Conservation (phyloP, 2,329 filamentous ascomycete species). For the Nannizzia gypsea region DNA sequence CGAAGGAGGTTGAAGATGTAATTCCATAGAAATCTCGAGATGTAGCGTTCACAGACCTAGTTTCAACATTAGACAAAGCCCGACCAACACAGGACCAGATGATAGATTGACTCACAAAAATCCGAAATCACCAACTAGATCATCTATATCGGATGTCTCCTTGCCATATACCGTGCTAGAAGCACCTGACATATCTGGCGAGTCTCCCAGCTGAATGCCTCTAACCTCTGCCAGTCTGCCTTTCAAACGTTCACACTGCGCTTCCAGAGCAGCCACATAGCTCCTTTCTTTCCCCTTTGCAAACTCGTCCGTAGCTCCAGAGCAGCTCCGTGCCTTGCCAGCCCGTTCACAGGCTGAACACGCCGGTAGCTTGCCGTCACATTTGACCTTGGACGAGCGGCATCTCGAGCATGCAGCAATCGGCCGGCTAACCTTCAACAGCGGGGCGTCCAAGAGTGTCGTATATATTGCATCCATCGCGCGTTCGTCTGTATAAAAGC, state of each 20-base stretch:
- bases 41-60: conserved; percentile 82
- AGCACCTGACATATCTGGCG: not conserved
- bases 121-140: conserved; percentile 86
- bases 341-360: conserved; percentile 93
- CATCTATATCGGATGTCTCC: conserved; percentile 80
- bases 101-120: conserved; percentile 52
- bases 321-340: conserved; percentile 75
- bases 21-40: conserved; percentile 88
- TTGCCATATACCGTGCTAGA: conserved; percentile 29
- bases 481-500: not conserved
- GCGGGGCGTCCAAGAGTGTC: conserved; percentile 28
- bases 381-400: conserved; percentile 91
- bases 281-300: conserved; percentile 90
- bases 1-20: conserved; percentile 81
- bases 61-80: conserved; percentile 9
- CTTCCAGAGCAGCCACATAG: conserved; percentile 91
- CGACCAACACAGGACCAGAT: not conserved
- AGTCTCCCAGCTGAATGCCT: not conserved
- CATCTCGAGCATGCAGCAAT: conserved; percentile 72
- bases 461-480: not conserved
- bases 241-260: conserved; percentile 78
- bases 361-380: conserved; percentile 87
- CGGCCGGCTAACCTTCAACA: conserved; percentile 55
- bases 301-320: conserved; percentile 90
- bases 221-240: conserved; percentile 49